Base-by-base conservation (phyloP, 2,329 filamentous ascomycete genomes). In the Aspergillus melleus region DNA sequence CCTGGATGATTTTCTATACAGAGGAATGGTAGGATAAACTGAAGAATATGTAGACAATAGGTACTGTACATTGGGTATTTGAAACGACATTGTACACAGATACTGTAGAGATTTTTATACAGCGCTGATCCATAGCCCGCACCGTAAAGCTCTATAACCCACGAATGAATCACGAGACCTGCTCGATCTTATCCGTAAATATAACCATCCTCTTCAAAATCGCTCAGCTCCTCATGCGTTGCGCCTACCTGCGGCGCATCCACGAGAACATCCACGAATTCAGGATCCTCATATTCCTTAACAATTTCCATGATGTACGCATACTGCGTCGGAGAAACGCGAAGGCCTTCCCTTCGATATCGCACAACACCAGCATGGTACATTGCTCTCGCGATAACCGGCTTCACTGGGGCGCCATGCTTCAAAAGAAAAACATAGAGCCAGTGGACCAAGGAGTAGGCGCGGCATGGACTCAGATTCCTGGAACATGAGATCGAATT, bases 331-430 rank as follows among this genome's bases (percentile, higher is more conserved):
- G 64, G 66, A 12, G 74, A 65, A 1, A 83, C 69, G 24, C 66
- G 66, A 2, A 66, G 60, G 2, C 75, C 74, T 32, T 74, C 72
- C 20, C 75, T 69, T 16, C 80, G 73, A 42, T 74, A 77, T 16
- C 81, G 73, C 24, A 78, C 71, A 24, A 85, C 72, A 16, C 80
- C 83, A 22, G 80, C 79, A 64, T 79, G 75, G 58, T 83, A 82
- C 66, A 86, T 64, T 0, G 83, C 81, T 32, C 80, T 77, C 6
- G 76, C 77, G 59, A 86, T 70, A 3, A 74, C 62, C 1, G 77
- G 74, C 19, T 72, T 70, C 16, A 84, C 68, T 2, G 78, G 78
- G 9, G 77, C 80, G 52, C 74, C 64, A 49, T 80, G 74, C 24
- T 72, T 70, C 22, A 71, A 68, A 3, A 85, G 73, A 62, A 77